Base-by-base conservation (phyloP, 306 rosid species). In the Pyrus pyrifolia region DNA sequence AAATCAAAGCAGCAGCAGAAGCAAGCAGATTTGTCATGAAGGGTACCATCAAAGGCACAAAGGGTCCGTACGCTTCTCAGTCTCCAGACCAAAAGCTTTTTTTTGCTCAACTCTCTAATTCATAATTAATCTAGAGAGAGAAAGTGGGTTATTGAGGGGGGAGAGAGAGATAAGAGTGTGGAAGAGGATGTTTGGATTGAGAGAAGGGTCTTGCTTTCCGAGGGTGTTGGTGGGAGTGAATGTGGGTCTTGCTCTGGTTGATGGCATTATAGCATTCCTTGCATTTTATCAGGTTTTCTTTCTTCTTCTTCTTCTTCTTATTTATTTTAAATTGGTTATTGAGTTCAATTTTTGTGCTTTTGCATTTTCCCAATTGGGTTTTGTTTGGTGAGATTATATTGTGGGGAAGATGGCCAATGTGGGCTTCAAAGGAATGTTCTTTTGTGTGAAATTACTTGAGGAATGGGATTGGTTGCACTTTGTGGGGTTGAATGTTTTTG, bases 211-310 rank as follows among this genome's bases (percentile, higher is more conserved):
- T 87, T 89, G 98, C 80, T 90, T 92, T 75, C 91, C 96, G 30
- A 78, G 65, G 38, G 83, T 51, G 17, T 61, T 90, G 78, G 79
- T 83, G 29, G 91, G 82, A 74, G 90, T 89, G 30, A 83, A 85
- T 87, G 87, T 81, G 72, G 85, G 80, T 81, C 91, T 92, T 75
- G 93, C 97, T 80, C 67, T 95, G 35, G 67, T 92, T 81, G 88
- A 88, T 71, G 92, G 83, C 68, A 45, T 87, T 62, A 69, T 95
- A 82, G 86, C 93, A 45, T 78, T 70, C 82, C 78, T 95, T 67
- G 91, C 97, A 19, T 88, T 76, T 76, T 84, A 68, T 76, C 98
- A 95, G 98, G 98, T 94, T 85, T 80, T 67, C 64, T 22, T 25
- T 21, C n/a, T 80, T 58, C 45, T n/a, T 25, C 25, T 25, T 25